Evolutionary conservation across 306 rosid species (phyloP), one percentile per base, ranked within the genome.

Genomic region (Rosa chinensis): DNA sequence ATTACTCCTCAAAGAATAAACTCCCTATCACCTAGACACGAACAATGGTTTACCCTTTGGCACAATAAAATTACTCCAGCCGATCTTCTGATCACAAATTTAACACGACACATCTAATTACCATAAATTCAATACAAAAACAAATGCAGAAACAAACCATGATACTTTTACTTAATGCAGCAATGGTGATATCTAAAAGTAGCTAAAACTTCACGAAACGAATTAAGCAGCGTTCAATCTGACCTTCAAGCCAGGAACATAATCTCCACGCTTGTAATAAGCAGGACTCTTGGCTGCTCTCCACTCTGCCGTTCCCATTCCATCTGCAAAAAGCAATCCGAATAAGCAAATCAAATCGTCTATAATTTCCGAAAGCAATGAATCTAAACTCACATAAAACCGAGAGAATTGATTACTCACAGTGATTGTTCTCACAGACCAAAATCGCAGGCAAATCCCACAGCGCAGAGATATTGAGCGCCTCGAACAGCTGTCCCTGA

Each of bases 291-390:
- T 95, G 2, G 97, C 91, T 37, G 99, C 99, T 81, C 93, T 92
- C 99, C 97, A 92, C 70, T 89, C 97, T 0, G 99, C 99, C n/a
- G 98, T 95, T 23, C 98, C 99, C 99, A 95, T 95, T 28, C 97
- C 99, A 80, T 95, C 99, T 95, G 86, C 35, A 13, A 23, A 43
- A 73, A 77, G 32, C 32, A 77, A 62, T 17, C 5, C 63, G 18
- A 75, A 16, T 37, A 21, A 70, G 56, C 8, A 72, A 66, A 17
- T 40, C 13, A 72, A 56, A 20, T 32, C 23, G 1, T 61, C 67
- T 0, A 14, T 66, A 47, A 37, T 4, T 62, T 28, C 42, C 39
- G 10, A 64, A 35, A 64, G 0, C 64, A 58, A 58, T 21, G 14
- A 28, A 21, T 16, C 44, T 12, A 6, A 32, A 13, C 14, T 13